Evolutionary conservation across 768 basidiomycete genomes (phyloP), one percentile per base, ranked within the genome.

Genomic region (Sarcomyxa edulis): DNA sequence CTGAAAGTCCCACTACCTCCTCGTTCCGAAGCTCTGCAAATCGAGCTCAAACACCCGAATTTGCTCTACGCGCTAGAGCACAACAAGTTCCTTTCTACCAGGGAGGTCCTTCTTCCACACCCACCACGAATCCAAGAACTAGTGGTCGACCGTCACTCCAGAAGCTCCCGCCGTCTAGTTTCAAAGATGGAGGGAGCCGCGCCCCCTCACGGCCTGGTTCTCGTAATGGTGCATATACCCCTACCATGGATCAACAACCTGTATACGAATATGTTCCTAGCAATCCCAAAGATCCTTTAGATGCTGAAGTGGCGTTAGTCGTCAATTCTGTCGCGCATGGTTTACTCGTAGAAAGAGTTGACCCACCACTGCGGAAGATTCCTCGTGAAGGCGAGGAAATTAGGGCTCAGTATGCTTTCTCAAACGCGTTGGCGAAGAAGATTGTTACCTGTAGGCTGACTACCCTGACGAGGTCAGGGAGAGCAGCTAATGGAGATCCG

Each of bases 371-470:
- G 48, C 74, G 68, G 48, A 68, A 61, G 39, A 54, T 74, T 8
- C 85, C 84, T 15, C 76, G 74, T 48, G 79, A 78, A 37, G 83
- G 82, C 18, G 81, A 87, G 56, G 89, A 92, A 59, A 67, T 89
- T 49, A 76, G 80, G 51, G 91, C 89, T 6, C 80, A 87, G 54
- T 94, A 93, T 61, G 77, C 82, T 24, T 81, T 93, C 55, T 77
- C 85, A 46, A 90, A 77, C 48, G 56, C 77, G 45, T 59, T 90
- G 48, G 74, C 77, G 46, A 69, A 77, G 48, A 91, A 89, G 66
- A 69, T 81, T 24, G 72, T 94, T 24, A 83, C 80, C 18, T 88
- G 85, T 57, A 75, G 83, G 48, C 62, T 94, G 60, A 86, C 89
- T 31, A 85, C 87, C 32, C 66, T 89, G 54, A 76, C 78, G 37